phyloP scores from a whole-genome alignment of 2,329 filamentous ascomycete species.

The Leptographium galeiforme region DNA sequence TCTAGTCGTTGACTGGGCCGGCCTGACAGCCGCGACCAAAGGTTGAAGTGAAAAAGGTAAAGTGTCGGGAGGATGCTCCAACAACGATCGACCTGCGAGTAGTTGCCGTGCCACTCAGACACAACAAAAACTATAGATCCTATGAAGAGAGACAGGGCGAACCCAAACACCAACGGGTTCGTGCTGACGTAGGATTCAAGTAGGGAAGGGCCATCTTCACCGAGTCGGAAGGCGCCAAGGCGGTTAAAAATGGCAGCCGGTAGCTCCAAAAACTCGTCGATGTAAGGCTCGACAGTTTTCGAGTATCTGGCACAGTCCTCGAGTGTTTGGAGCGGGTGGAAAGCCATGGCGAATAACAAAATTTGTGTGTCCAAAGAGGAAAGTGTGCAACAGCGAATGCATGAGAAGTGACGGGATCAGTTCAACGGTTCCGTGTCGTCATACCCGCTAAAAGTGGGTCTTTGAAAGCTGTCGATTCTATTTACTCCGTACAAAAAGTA shows the following conservation, averaged over 20 bases:
- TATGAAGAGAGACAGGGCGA: conserved; percentile 60
- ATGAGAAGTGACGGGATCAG: not conserved
- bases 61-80: conserved; percentile 85
- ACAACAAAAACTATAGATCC: conserved; percentile 57
- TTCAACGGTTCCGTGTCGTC: not conserved
- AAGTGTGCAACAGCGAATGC: no score
- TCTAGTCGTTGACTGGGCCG: conserved; percentile 59
- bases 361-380: no score
- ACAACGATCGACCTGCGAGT: conserved; percentile 86
- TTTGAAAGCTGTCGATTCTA: not conserved
- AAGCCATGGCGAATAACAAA: conserved; percentile 36
- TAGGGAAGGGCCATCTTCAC: conserved; percentile 22
- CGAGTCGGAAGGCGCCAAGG: conserved; percentile 41
- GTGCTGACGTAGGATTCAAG: conserved; percentile 65
- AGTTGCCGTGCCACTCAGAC: conserved; percentile 83
- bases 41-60: conserved; percentile 70
- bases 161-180: conserved; percentile 68
- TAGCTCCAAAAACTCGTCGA: conserved; percentile 56
- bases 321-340: conserved; percentile 58
- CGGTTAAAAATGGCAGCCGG: conserved; percentile 50
- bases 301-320: conserved; percentile 65
- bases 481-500: not conserved
- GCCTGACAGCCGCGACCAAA: conserved; percentile 69
- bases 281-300: conserved; percentile 61
- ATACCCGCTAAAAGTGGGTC: not conserved